Evolutionary conservation across 306 rosid species (phyloP).

Genomic region (Begonia peltatifolia): DNA sequence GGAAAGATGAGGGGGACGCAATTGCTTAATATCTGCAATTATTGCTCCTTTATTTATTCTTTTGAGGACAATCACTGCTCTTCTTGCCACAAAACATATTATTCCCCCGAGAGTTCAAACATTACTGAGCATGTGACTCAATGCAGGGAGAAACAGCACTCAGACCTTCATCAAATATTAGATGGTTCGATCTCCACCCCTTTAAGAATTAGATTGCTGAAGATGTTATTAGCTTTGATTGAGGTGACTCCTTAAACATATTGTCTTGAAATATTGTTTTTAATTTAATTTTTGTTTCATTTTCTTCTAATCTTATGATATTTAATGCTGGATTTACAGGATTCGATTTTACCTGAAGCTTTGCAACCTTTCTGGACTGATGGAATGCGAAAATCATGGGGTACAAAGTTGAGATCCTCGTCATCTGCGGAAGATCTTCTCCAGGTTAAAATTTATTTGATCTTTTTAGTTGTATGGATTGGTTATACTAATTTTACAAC

Average conservation of each 20-base stretch:
- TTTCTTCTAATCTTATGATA: slow-evolving; percentile 2
- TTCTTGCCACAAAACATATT: slow-evolving; percentile 28
- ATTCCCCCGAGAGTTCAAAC: slow-evolving; percentile 16
- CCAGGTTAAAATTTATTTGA: slow-evolving; percentile 28
- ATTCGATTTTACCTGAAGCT: slow-evolving; percentile 45
- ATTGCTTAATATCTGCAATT: slow-evolving; percentile 34
- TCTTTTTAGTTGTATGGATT: not conserved
- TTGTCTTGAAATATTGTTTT: slow-evolving; percentile 3
- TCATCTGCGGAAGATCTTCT: slow-evolving; percentile 51
- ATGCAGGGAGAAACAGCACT: slow-evolving; percentile 22
- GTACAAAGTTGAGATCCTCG: slow-evolving; percentile 27
- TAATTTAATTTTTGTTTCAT: not conserved
- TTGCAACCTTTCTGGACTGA: slow-evolving; percentile 44
- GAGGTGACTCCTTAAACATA: slow-evolving; percentile 34
- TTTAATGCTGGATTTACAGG: slow-evolving; percentile 27
- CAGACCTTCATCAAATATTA: slow-evolving; percentile 2
- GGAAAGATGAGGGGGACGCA: slow-evolving; percentile 38
- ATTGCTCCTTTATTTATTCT: slow-evolving; percentile 27
- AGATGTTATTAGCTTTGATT: slow-evolving; percentile 38
- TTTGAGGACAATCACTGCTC: slow-evolving; percentile 26
- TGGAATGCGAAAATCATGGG: slow-evolving; percentile 41
- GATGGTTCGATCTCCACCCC: slow-evolving; percentile 28
- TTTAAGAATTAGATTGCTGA: slow-evolving; percentile 42
- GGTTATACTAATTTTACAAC: not conserved
- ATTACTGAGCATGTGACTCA: slow-evolving; percentile 25